Base-by-base conservation (phyloP, 129 eudicot species). In the Helichrysum umbraculigerum region DNA sequence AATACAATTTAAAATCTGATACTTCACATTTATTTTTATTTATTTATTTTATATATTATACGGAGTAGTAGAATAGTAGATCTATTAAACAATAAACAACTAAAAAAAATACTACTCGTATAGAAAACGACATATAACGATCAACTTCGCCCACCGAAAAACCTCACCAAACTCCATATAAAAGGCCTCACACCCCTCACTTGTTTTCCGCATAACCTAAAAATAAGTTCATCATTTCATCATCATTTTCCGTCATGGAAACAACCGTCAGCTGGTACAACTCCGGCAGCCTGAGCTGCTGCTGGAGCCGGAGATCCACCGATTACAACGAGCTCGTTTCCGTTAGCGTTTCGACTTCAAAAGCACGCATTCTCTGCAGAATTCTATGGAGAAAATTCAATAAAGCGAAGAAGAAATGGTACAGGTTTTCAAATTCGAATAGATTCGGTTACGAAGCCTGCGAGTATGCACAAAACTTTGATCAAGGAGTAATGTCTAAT, bases 401-500 rank as follows among this genome's bases (percentile, higher is more conserved):
- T 82, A 87, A 67, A 22, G 85, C 86, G 64, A 87, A 81, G 86
- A 87, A 77, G 66, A 87, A 66, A 11, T 34, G 72, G 41, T 62
- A 70, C 42, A 20, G 73, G n/a, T 54, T 69, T 73, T 80, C 93
- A 32, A 78, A 79, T 22, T 74, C 91, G 5, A 76, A 72, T 68
- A 65, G 80, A 39, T 87, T 85, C 42, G 75, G 86, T n/a, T 91
- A 91, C n/a, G 86, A 89, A 76, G 86, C 92, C 0, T 60, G 74
- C 59, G 86, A 92, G 63, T 91, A 91, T 60, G 83, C 96, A 0
- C 90, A 86, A 78, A 88, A 91, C 75, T 91, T 91, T 63, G 97
- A 91, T 85, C 82, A 85, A 20, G 90, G 90, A 4, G 44, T 51
- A 16, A 51, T 70, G 79, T 83, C 83, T 68, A 81, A 67, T 37